Conservation (phyloP, 169 alveolate species). For the Besnoitia besnoiti region DNA sequence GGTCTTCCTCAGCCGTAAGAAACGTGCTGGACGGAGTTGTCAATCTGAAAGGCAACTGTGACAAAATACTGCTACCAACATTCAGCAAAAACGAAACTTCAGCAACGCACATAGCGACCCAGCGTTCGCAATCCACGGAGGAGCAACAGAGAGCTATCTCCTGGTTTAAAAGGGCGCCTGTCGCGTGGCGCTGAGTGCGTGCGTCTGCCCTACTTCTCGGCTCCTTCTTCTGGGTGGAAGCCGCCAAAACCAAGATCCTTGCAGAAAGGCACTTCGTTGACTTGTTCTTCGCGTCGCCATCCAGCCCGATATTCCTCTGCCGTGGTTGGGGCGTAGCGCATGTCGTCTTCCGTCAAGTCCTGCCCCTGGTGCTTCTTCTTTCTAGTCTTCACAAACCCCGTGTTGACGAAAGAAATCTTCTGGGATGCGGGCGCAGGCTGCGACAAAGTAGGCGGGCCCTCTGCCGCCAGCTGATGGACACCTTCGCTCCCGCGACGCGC, state of each 20-base stretch:
- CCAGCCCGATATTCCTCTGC: conserved; percentile 25
- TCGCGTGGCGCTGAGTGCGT: background rate
- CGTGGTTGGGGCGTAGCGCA: conserved; percentile 19
- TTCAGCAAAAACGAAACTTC: too few species aligned
- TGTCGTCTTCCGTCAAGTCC: background rate
- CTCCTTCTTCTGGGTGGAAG: background rate
- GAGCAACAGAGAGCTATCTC: too few species aligned
- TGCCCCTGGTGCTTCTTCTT: background rate
- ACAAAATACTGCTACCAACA: too few species aligned
- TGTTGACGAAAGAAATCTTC: background rate
- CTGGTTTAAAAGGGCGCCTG: too few species aligned
- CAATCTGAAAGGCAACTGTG: too few species aligned
- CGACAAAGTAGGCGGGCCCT: background rate
- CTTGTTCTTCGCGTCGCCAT: conserved; percentile 30
- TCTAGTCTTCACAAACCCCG: background rate
- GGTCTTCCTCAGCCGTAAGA: too few species aligned
- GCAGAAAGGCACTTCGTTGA: background rate
- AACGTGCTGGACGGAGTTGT: too few species aligned
- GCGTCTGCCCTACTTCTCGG: background rate
- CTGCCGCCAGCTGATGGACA: background rate
- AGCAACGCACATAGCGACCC: too few species aligned
- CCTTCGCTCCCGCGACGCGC: too few species aligned
- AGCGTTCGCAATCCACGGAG: too few species aligned
- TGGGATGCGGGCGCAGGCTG: background rate
- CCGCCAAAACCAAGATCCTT: conserved; percentile 32